Evolutionary conservation across 345 rosid species (phyloP).

Genomic region (Physaria fendleri): DNA sequence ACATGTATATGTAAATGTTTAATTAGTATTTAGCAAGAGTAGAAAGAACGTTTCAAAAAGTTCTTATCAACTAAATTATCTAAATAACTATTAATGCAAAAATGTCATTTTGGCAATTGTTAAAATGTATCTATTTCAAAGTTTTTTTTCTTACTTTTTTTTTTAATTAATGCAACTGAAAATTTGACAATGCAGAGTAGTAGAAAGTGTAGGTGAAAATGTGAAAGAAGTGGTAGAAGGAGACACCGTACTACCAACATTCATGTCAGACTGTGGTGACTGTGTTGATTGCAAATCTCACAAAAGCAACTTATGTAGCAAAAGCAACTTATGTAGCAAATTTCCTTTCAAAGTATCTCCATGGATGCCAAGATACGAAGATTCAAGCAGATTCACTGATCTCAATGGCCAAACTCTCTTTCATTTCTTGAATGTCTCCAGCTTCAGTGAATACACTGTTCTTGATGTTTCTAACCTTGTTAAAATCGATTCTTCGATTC

Average conservation of each 20-base stretch:
- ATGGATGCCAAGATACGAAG: conserved; percentile 69
- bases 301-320: conserved; percentile 73
- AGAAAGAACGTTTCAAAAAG: no score
- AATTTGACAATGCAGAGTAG: conserved; percentile 38
- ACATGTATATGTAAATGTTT: not conserved
- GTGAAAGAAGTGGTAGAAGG: conserved; percentile 54
- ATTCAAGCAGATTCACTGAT: conserved; percentile 68
- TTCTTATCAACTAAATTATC: no score
- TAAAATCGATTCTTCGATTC: conserved; percentile 54
- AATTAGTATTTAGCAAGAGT: no score
- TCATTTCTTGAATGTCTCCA: conserved; percentile 71
- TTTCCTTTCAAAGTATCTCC: conserved; percentile 63
- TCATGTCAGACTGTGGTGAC: conserved; percentile 69
- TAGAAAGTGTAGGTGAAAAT: conserved; percentile 84
- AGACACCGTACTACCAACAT: conserved; percentile 61
- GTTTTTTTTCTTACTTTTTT: no score
- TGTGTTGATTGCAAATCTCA: conserved; percentile 63
- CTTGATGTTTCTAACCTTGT: conserved; percentile 60
- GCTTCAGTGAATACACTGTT: conserved; percentile 75
- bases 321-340: conserved; percentile 68
- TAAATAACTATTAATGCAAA: no score
- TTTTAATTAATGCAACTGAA: not conserved
- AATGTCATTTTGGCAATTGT: not conserved
- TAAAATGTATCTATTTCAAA: no score
- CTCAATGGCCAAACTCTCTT: conserved; percentile 52